phyloP scores from a whole-genome alignment of 2,329 filamentous ascomycete species.

The Pseudogymnoascus sp. region DNA sequence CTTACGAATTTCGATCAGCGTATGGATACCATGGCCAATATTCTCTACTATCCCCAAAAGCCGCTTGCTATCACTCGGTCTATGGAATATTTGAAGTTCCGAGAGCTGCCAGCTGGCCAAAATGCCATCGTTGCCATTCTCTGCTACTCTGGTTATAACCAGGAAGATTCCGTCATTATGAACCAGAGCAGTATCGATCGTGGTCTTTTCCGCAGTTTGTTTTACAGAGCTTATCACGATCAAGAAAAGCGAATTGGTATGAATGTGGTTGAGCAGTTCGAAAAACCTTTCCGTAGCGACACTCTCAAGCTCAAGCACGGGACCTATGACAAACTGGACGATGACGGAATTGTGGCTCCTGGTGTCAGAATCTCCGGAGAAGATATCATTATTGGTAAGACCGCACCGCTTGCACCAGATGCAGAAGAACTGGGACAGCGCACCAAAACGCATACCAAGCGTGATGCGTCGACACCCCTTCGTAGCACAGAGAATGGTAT shows the following conservation, averaged over 20 bases:
- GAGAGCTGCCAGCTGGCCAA: slow-evolving; percentile 91
- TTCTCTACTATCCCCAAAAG: slow-evolving; percentile 98
- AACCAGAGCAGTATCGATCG: slow-evolving; percentile 99
- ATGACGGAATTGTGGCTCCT: slow-evolving; percentile 89
- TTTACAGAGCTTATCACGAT: slow-evolving; percentile 96
- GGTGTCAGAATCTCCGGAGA: slow-evolving; percentile 93
- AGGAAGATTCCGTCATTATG: slow-evolving; percentile 99
- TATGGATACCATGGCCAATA: slow-evolving; percentile 99
- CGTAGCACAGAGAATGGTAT: slow-evolving; percentile 96
- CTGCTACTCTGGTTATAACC: slow-evolving; percentile 97
- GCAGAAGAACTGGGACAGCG: slow-evolving; percentile 89
- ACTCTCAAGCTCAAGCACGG: slow-evolving; percentile 90
- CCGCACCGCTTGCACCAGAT: slow-evolving; percentile 86
- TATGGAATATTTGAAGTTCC: slow-evolving; percentile 98
- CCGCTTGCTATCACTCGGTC: slow-evolving; percentile 90
- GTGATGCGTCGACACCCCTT: slow-evolving; percentile 90
- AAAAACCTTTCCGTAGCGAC: slow-evolving; percentile 84
- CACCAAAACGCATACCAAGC: slow-evolving; percentile 81
- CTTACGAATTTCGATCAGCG: slow-evolving; percentile 93
- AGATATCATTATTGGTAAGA: slow-evolving; percentile 99
- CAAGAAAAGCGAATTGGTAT: slow-evolving; percentile 94
- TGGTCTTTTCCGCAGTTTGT: slow-evolving; percentile 92
- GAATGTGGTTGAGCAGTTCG: slow-evolving; percentile 86
- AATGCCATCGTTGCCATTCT: slow-evolving; percentile 98
- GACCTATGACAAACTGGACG: slow-evolving; percentile 95